phyloP scores from a whole-genome alignment of 2,329 filamentous ascomycete species.

The Macroventuria anomochaeta region DNA sequence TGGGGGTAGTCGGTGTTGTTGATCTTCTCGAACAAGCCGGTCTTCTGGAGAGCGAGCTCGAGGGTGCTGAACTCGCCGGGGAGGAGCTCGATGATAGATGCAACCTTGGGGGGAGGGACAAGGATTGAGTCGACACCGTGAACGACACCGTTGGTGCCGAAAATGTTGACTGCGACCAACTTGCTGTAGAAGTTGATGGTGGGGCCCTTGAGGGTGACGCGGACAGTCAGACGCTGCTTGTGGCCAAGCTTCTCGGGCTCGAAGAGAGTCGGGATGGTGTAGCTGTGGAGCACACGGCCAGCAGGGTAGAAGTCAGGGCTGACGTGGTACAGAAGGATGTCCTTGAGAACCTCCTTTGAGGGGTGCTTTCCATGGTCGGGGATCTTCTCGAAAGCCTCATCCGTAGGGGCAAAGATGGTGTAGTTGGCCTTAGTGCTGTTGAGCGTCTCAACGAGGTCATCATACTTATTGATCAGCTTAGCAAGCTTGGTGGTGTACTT shows the following conservation, averaged over 20 bases:
- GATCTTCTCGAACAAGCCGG: constrained; percentile 69
- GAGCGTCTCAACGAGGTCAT: constrained; percentile 73
- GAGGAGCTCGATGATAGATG: constrained; percentile 68
- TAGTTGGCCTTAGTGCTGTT: constrained; percentile 77
- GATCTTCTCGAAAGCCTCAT: constrained; percentile 75
- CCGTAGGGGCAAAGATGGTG: constrained; percentile 81
- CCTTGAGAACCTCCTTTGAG: constrained; percentile 72
- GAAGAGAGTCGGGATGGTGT: constrained; percentile 75
- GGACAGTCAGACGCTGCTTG: constrained; percentile 73
- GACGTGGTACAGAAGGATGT: constrained; percentile 77
- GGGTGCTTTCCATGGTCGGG: constrained; percentile 65
- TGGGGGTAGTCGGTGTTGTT: constrained; percentile 57
- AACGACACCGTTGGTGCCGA: constrained; percentile 79
- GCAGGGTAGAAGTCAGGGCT: constrained; percentile 71
- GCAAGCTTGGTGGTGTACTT: constrained; percentile 80
- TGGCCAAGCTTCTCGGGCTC: constrained; percentile 64
- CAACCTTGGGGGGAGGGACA: constrained; percentile 73
- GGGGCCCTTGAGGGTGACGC: constrained; percentile 68
- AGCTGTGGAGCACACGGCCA: constrained; percentile 67
- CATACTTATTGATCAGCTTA: constrained; percentile 74
- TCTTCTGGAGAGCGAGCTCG: constrained; percentile 74
- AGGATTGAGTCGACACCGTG: constrained; percentile 78
- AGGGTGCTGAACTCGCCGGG: constrained; percentile 81
- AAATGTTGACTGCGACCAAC: constrained; percentile 72
- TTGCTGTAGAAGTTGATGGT: constrained; percentile 79